Conservation (phyloP, 1,139 yeast species). For the Diutina sp. region DNA sequence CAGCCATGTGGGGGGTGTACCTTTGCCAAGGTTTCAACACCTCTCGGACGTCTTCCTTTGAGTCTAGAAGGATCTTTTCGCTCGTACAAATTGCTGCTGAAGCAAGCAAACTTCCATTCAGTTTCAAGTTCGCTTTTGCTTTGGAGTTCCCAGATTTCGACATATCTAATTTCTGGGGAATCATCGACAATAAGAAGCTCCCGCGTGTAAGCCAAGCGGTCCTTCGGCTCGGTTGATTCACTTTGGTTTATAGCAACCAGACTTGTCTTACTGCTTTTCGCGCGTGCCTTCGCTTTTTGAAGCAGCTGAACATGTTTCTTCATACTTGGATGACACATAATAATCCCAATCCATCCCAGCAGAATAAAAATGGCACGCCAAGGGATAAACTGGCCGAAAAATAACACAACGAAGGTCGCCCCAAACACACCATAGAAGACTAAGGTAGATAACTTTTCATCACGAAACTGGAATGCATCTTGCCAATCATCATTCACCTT, state of each 20-base stretch:
- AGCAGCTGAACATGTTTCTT: background rate
- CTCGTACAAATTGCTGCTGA: constrained; percentile 35
- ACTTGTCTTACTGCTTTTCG: background rate
- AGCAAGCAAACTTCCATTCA: constrained; percentile 37
- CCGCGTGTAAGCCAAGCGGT: background rate
- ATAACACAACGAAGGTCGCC: constrained; percentile 23
- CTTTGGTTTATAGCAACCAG: background rate
- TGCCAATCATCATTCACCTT: constrained; percentile 41
- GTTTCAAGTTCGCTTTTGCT: constrained; percentile 47
- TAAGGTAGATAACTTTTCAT: constrained; percentile 57
- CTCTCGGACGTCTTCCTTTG: constrained; percentile 52
- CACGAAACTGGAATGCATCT: constrained; percentile 60
- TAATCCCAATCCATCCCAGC: background rate
- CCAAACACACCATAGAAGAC: constrained; percentile 27
- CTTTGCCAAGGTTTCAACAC: constrained; percentile 41
- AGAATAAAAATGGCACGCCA: constrained; percentile 12
- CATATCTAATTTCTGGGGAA: constrained; percentile 42
- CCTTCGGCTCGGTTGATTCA: background rate
- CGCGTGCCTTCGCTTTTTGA: background rate
- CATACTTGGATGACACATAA: background rate
- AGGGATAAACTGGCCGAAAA: constrained; percentile 44
- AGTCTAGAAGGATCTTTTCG: constrained; percentile 34
- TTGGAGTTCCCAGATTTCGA: constrained; percentile 70
- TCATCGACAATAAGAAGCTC: constrained; percentile 48
- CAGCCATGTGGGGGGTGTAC: constrained; percentile 64